Percentiles rank a stretch among this genome's conserved stretches.
Conservation (phyloP, 192 early-diverging fungal genomes). For the Podila epigama region DNA sequence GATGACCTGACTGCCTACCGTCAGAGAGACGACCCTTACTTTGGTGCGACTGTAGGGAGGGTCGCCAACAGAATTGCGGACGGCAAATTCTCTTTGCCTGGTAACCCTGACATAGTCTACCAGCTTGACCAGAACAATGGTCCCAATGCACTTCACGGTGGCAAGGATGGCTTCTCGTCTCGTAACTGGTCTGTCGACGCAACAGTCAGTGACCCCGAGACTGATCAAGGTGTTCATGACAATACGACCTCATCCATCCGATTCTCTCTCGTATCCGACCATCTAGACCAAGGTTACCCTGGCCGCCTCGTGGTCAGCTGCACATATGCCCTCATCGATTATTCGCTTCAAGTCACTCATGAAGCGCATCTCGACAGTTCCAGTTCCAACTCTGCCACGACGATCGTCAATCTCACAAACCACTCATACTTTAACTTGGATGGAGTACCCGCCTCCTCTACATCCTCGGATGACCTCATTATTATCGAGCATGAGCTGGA, state of each 20-base stretch:
- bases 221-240: too few species aligned
- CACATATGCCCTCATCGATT: slow-evolving; percentile 65
- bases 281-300: slow-evolving; percentile 85
- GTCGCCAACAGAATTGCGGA: slow-evolving; percentile 76
- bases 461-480: slow-evolving; percentile 54
- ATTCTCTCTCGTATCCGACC: slow-evolving; percentile 65
- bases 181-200: too few species aligned
- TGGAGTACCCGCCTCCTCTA: slow-evolving; percentile 59
- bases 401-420: slow-evolving; percentile 81
- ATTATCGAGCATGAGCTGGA: slow-evolving; percentile 61
- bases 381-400: slow-evolving; percentile 57
- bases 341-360: slow-evolving; percentile 62
- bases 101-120: slow-evolving; percentile 46
- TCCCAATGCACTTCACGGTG: slow-evolving; percentile 85
- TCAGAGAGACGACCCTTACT: slow-evolving; percentile 68
- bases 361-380: slow-evolving; percentile 31
- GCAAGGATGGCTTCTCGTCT: slow-evolving; percentile 76
- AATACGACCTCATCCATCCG: too few species aligned
- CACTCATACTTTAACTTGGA: slow-evolving; percentile 92
- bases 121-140: slow-evolving; percentile 72
- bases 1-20: slow-evolving; percentile 58
- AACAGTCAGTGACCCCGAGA: too few species aligned
- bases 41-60: slow-evolving; percentile 81
- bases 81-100: slow-evolving; percentile 71
- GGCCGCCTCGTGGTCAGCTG: slow-evolving; percentile 66